These are phyloP conservation scores for Arthrobotrys sinensis DNA, from an alignment of 2,329 filamentous ascomycete genomes.

Conservation along the genomic window DNA sequence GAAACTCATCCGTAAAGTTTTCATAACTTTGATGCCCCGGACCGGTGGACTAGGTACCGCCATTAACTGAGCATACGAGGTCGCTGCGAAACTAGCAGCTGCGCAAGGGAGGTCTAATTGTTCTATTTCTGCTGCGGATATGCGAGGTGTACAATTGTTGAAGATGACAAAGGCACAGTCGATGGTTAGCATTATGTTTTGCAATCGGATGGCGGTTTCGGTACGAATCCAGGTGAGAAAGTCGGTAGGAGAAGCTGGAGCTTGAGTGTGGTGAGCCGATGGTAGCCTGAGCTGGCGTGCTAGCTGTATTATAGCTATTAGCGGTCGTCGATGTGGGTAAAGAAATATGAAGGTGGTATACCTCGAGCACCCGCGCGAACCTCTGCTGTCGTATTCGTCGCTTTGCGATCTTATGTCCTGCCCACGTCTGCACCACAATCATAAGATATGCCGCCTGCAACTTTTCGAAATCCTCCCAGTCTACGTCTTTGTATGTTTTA, in stretches of 20 bases:
- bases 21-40: conserved; percentile 47
- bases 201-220: conserved; percentile 46
- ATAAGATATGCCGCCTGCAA: conserved; percentile 56
- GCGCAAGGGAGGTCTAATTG: conserved; percentile 45
- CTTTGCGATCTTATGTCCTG: conserved; percentile 51
- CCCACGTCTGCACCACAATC: conserved; percentile 57
- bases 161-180: conserved; percentile 56
- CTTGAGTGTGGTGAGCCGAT: conserved; percentile 42
- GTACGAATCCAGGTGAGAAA: conserved; percentile 48
- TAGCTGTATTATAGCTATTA: conserved; percentile 18
- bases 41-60: conserved; percentile 35
- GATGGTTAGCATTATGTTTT: conserved; percentile 52
- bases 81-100: conserved; percentile 37
- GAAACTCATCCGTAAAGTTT: conserved; percentile 41
- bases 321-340: background rate
- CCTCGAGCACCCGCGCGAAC: conserved; percentile 44
- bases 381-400: conserved; percentile 45
- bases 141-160: conserved; percentile 47
- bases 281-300: conserved; percentile 42
- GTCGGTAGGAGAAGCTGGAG: conserved; percentile 27
- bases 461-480: conserved; percentile 58
- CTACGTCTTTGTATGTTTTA: conserved; percentile 45
- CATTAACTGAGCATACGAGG: conserved; percentile 46
- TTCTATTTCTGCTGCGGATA: conserved; percentile 43
- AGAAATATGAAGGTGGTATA: background rate